These are phyloP conservation scores for Pyracantha coccinea DNA, from an alignment of 331 rosid genomes.

Conservation along the genomic window DNA sequence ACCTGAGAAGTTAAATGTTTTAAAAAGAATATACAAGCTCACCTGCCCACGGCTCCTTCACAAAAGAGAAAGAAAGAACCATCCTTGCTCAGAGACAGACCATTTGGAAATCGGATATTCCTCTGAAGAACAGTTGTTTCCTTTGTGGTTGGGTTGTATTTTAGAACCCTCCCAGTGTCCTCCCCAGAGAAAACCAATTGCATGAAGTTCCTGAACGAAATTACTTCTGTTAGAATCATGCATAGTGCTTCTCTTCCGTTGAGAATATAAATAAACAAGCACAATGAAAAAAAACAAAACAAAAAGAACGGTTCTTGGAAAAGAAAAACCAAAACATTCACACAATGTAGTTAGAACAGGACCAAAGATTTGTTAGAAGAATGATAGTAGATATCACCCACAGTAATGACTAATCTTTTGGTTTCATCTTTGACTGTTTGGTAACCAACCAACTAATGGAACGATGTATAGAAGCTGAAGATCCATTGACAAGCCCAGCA, in stretches of 20 bases:
- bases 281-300: not conserved
- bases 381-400: not conserved
- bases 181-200: conserved; percentile 75
- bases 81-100: conserved; percentile 85
- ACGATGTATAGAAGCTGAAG: not conserved
- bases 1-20: not conserved
- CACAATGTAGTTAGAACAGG: not conserved
- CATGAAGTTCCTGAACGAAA: conserved; percentile 66
- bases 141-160: conserved; percentile 58
- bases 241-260: not conserved
- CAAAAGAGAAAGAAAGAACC: conserved; percentile 73
- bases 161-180: conserved; percentile 68
- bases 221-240: conserved; percentile 19
- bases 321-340: not conserved
- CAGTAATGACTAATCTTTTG: not conserved
- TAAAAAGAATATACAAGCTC: not conserved
- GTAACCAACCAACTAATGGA: not conserved
- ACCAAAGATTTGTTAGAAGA: not conserved
- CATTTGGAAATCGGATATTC: conserved; percentile 80
- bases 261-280: not conserved
- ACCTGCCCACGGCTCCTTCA: conserved; percentile 81
- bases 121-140: conserved; percentile 74
- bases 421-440: not conserved
- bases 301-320: not conserved
- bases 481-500: not conserved